A percentile compares a stretch with the other conserved stretches of the same genome.
phyloP scores from a whole-genome alignment of 2,329 filamentous ascomycete genomes.

The Coniosporium tulheliwenetii region DNA sequence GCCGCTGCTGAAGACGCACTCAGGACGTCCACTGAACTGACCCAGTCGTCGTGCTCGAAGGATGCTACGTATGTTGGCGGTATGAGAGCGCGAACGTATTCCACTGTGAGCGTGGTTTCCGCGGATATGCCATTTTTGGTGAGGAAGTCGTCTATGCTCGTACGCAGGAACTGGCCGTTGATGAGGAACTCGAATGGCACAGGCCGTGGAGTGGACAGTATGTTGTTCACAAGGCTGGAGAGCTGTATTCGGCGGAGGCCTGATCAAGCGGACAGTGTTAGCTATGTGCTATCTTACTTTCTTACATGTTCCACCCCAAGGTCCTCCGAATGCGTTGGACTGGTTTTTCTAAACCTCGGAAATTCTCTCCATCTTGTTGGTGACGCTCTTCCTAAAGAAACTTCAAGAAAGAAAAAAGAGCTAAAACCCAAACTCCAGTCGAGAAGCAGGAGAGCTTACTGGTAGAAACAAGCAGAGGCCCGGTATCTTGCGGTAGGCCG shows the following conservation, averaged over 20 bases:
- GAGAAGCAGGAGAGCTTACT: conserved; percentile 21
- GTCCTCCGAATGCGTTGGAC: neutral
- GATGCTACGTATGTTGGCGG: conserved; percentile 80
- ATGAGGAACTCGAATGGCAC: conserved; percentile 89
- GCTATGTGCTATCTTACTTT: neutral
- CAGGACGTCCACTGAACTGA: conserved; percentile 71
- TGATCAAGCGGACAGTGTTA: conserved; percentile 8
- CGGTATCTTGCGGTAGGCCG: conserved; percentile 36
- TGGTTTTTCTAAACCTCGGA: too few species aligned
- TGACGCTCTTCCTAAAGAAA: neutral
- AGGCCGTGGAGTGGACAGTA: conserved; percentile 42
- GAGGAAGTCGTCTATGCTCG: conserved; percentile 82
- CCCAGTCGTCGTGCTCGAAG: conserved; percentile 97
- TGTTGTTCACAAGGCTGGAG: conserved; percentile 47
- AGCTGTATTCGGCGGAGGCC: conserved; percentile 42
- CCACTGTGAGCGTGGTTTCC: conserved; percentile 72
- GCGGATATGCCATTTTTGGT: conserved; percentile 72
- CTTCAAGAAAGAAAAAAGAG: too few species aligned
- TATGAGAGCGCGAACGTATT: conserved; percentile 85
- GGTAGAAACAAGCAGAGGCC: conserved; percentile 41
- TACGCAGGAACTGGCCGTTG: conserved; percentile 81
- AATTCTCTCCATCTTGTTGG: neutral
- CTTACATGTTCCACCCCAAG: too few species aligned
- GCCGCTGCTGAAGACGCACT: conserved; percentile 49
- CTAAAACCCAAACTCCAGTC: too few species aligned